Evolutionary conservation across 495 filamentous ascomycete genomes (phyloP).

Genomic region (Haplographium delicatum): DNA sequence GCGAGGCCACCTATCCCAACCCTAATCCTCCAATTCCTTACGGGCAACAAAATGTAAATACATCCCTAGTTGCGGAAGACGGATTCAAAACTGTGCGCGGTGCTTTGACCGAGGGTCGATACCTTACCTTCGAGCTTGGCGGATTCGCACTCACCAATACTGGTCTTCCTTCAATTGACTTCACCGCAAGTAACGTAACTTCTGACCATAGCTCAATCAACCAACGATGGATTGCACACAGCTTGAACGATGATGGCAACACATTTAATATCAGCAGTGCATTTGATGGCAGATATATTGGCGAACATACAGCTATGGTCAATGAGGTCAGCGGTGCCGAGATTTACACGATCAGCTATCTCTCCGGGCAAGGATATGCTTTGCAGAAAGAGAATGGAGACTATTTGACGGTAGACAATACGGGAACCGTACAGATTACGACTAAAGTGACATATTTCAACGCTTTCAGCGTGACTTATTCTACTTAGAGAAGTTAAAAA

Average conservation of each 20-base stretch:
- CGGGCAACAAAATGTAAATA: background rate
- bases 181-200: background rate
- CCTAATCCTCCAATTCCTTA: background rate
- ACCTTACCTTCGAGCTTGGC: constrained; percentile 18
- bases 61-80: constrained; percentile 18
- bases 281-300: background rate
- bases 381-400: constrained; percentile 18
- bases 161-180: background rate
- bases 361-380: constrained; percentile 1
- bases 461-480: constrained; percentile 4
- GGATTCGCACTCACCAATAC: constrained; percentile 21
- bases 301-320: background rate
- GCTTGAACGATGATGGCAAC: too few species aligned
- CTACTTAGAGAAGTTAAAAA: too few species aligned
- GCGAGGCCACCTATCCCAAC: background rate
- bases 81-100: constrained; percentile 32
- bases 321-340: constrained; percentile 1
- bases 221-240: constrained; percentile 8
- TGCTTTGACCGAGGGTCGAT: constrained; percentile 29
- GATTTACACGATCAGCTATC: constrained; percentile 12
- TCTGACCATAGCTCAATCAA: background rate
- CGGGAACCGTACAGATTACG: background rate
- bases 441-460: background rate
- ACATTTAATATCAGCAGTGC: background rate
- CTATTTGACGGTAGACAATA: constrained; percentile 8